Evolutionary conservation across 148 eudicot genomes (phyloP), one percentile per base, ranked within the genome.

Genomic region (Limonium bicolor): DNA sequence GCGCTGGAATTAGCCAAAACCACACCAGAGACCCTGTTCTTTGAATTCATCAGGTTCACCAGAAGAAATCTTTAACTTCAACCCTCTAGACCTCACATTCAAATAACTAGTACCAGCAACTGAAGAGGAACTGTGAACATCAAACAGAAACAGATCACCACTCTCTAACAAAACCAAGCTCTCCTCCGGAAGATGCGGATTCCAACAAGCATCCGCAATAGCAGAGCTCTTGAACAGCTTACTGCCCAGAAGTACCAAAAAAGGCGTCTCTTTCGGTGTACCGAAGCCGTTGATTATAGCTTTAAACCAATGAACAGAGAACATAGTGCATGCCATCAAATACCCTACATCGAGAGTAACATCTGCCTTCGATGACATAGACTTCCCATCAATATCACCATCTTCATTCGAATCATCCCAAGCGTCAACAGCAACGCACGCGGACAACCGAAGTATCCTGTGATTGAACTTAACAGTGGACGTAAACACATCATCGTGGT

Each of bases 151-250:
- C 43, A 83, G 32, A 2, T 68, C 67, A 25, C 96, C 96, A 55
- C 35, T 80, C 35, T 80, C 80, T 27, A 83, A 61, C 46, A 86
- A 65, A 2, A 81, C 71, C 39, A 68, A 36, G 54, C 92, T 54
- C 56, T 80, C 86, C 21, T 73, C 80, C 0, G 55, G 68, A 50
- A 74, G 21, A 70, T 86, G 86, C 2, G 74, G 80, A 50, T 71
- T 86, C 95, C 95, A 86, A 70, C 92, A 80, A 55, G 70, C 76
- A 65, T 71, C 53, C 2, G 50, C 74, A 62, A 85, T 70, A 11
- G 56, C 54, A 52, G 50, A 58, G 42, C 62, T 68, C 34, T 54
- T 67, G 26, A 81, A 75, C 30, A 30, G 26, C 50, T 77, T 86
- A 50, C 61, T 23, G 24, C 72, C 75, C 31, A 62, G 5, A 53